A percentile compares a stretch with the other conserved stretches of the same genome.
phyloP scores from a whole-genome alignment of 2,329 filamentous ascomycete species.

The Dryadomyces quercus-mongolicae region DNA sequence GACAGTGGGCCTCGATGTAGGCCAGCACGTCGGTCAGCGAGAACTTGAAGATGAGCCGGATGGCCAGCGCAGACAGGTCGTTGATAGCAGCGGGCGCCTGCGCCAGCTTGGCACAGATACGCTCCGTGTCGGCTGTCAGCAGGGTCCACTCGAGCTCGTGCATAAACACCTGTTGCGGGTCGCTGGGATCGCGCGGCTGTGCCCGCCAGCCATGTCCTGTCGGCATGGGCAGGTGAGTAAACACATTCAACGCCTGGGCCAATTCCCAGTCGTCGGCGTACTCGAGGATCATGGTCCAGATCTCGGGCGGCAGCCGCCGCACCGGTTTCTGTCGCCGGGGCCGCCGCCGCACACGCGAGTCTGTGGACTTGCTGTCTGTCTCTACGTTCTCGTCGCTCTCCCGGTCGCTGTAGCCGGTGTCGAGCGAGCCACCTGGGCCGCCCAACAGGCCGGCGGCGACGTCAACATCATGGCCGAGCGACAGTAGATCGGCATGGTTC shows the following conservation, averaged over 20 bases:
- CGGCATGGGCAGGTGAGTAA: constrained; percentile 64
- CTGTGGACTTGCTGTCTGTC: neutral
- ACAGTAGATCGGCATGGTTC: constrained; percentile 65
- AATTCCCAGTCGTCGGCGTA: constrained; percentile 84
- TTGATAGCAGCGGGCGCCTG: constrained; percentile 56
- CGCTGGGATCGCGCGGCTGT: constrained; percentile 45
- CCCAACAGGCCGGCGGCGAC: constrained; percentile 24
- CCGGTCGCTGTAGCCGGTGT: neutral
- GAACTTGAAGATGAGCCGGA: constrained; percentile 87
- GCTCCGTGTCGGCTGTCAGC: constrained; percentile 55
- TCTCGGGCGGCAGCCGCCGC: constrained; percentile 60
- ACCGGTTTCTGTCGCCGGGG: constrained; percentile 18
- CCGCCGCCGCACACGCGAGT: neutral
- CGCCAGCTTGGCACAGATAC: constrained; percentile 64
- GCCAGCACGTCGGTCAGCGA: constrained; percentile 67
- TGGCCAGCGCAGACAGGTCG: constrained; percentile 65
- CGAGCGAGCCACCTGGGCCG: neutral
- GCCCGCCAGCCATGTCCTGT: constrained; percentile 47
- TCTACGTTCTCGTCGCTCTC: neutral
- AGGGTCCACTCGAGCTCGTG: constrained; percentile 77
- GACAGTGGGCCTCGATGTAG: constrained; percentile 49
- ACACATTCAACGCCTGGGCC: constrained; percentile 67
- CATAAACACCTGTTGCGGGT: constrained; percentile 59
- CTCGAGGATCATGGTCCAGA: constrained; percentile 83
- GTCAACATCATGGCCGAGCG: constrained; percentile 60